phyloP scores from a whole-genome alignment of 495 filamentous ascomycete species.

The Aspergillus asperescens region DNA sequence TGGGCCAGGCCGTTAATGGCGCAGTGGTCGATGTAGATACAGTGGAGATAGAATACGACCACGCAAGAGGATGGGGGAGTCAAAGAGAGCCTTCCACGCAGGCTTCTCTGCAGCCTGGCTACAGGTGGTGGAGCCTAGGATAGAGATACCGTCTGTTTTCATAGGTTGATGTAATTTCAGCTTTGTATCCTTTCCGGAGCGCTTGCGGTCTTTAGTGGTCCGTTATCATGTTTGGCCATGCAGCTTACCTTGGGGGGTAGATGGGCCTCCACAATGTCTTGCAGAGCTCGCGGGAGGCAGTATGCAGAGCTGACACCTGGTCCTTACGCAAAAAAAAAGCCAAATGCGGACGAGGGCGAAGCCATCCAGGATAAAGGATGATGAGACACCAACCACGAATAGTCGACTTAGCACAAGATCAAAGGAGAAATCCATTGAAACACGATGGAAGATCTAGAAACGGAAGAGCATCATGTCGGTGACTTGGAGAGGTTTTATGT shows the following conservation, averaged over 20 bases:
- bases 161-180: neutral
- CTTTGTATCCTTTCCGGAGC: neutral
- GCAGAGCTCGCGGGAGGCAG: neutral
- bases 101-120: conserved; percentile 35
- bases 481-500: conserved; percentile 4
- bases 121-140: conserved; percentile 23
- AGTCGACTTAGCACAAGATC: neutral
- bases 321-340: neutral
- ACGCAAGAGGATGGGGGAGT: conserved; percentile 2
- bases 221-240: neutral
- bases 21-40: conserved; percentile 8
- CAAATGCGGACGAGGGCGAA: neutral
- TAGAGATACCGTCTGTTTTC: conserved; percentile 4
- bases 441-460: conserved; percentile 15
- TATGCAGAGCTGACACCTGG: neutral
- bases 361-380: neutral
- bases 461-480: conserved; percentile 11
- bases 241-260: conserved; percentile 5
- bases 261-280: conserved; percentile 1
- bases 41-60: conserved; percentile 1
- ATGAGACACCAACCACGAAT: neutral
- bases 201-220: neutral
- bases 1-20: neutral
- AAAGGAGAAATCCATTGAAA: conserved; percentile 3
- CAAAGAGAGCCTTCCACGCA: conserved; percentile 37